Conservation (phyloP, 2,329 filamentous ascomycete genomes). For the Ophiobolus disseminans region DNA sequence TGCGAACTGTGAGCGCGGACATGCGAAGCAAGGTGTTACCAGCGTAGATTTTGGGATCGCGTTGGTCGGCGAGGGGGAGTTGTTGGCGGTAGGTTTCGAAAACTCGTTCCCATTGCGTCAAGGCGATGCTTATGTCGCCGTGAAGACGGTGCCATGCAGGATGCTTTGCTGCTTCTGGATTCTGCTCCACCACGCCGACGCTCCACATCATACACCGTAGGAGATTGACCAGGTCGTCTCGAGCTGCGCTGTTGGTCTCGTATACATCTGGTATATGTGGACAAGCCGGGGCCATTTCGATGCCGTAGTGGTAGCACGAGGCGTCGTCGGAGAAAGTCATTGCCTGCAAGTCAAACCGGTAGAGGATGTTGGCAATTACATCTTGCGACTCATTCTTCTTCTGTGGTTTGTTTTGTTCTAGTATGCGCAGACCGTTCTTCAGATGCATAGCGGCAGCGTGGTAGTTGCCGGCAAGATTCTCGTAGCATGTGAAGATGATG, state of each 20-base stretch:
- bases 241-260: conserved; percentile 24
- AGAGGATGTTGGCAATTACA: conserved; percentile 31
- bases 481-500: conserved; percentile 42
- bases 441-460: conserved; percentile 38
- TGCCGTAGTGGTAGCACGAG: conserved; percentile 31
- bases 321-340: conserved; percentile 42
- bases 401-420: conserved; percentile 27
- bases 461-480: conserved; percentile 41
- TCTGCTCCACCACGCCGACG: conserved; percentile 27
- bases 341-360: conserved; percentile 39
- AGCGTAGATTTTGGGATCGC: conserved; percentile 32
- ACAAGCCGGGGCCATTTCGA: conserved; percentile 27
- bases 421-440: conserved; percentile 33
- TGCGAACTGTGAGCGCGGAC: conserved; percentile 29
- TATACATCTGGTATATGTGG: conserved; percentile 28
- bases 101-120: conserved; percentile 26
- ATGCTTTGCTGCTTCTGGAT: conserved; percentile 24
- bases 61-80: conserved; percentile 21
- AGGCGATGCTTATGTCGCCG: conserved; percentile 21
- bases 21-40: conserved; percentile 36
- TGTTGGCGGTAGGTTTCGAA: conserved; percentile 30
- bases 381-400: conserved; percentile 8
- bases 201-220: conserved; percentile 40
- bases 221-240: conserved; percentile 34
- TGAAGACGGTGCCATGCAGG: conserved; percentile 28